Evolutionary conservation across 345 rosid genomes (phyloP).

Genomic region (Pseudoturritis turrita): DNA sequence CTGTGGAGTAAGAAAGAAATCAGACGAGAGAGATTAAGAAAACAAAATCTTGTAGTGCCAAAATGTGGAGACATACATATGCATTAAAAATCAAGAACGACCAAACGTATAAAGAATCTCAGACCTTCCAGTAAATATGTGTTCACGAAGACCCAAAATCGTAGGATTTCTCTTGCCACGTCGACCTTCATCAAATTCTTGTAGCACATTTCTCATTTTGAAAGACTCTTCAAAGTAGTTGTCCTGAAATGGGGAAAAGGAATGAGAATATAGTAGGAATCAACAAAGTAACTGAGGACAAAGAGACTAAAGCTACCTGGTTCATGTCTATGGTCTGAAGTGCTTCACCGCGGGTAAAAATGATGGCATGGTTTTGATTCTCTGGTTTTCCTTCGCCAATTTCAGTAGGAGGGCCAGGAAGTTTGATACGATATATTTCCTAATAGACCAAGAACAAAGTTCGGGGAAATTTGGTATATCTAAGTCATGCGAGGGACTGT

Average conservation of each 20-base stretch:
- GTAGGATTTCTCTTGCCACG: slow-evolving; percentile 65
- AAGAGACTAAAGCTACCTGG: slow-evolving; percentile 46
- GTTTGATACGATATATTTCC: slow-evolving; percentile 97
- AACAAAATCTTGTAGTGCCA: background rate
- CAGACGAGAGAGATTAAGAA: background rate
- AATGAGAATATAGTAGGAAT: slow-evolving; percentile 6
- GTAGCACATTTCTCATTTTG: slow-evolving; percentile 93
- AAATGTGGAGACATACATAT: background rate
- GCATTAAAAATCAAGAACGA: background rate
- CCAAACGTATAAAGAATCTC: background rate
- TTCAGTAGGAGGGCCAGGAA: slow-evolving; percentile 91
- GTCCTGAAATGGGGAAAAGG: slow-evolving; percentile 52
- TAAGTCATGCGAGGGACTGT: background rate
- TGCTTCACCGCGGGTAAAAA: slow-evolving; percentile 99
- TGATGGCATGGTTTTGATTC: slow-evolving; percentile 97
- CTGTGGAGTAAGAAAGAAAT: slow-evolving; percentile 41
- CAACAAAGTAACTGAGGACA: background rate
- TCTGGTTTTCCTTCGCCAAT: slow-evolving; percentile 99
- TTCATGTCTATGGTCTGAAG: slow-evolving; percentile 99
- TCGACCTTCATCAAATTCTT: slow-evolving; percentile 54
- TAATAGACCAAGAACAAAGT: slow-evolving; percentile 26
- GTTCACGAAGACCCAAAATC: slow-evolving; percentile 92
- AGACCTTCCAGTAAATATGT: slow-evolving; percentile 98
- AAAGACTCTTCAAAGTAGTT: slow-evolving; percentile 98
- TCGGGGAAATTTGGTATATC: background rate